Conservation (phyloP, 164 flowering plant species). For the Sextonia rubra region DNA sequence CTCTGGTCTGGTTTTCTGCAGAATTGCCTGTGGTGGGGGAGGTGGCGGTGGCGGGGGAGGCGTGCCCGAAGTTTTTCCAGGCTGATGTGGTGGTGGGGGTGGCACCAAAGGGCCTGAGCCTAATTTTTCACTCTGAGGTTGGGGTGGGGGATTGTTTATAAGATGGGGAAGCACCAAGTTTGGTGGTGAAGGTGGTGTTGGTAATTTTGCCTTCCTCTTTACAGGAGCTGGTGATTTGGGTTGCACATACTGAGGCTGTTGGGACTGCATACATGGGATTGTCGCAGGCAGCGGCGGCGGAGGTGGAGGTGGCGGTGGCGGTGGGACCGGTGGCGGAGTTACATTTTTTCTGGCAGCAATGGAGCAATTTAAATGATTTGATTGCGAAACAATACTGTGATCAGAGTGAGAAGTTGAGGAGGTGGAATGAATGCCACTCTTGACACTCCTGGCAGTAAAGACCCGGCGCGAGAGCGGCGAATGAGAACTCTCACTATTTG, state of each 20-base stretch:
- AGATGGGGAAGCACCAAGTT: slow-evolving; percentile 40
- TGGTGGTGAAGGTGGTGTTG: slow-evolving; percentile 54
- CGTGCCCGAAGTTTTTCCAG: background rate
- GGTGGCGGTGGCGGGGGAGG: background rate
- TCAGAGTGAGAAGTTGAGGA: slow-evolving; percentile 43
- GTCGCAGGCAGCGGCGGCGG: slow-evolving; percentile 2
- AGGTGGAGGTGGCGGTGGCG: slow-evolving; percentile 9
- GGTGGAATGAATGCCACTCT: background rate
- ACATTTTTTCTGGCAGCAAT: slow-evolving; percentile 39
- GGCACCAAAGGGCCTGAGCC: background rate
- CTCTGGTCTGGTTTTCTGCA: slow-evolving; percentile 18
- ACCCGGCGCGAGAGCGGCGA: slow-evolving; percentile 34
- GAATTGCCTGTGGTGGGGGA: slow-evolving; percentile 10
- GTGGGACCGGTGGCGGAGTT: slow-evolving; percentile 24
- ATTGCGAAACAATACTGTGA: slow-evolving; percentile 67
- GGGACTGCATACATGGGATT: background rate
- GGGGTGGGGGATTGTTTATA: slow-evolving; percentile 13
- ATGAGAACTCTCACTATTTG: slow-evolving; percentile 23
- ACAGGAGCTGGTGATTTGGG: slow-evolving; percentile 23
- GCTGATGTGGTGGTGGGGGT: slow-evolving; percentile 6
- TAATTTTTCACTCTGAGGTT: background rate
- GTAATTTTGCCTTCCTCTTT: slow-evolving; percentile 40
- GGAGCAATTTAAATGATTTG: slow-evolving; percentile 42
- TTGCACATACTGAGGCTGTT: slow-evolving; percentile 10
- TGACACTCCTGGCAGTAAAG: slow-evolving; percentile 5